Percentiles rank a stretch among this genome's conserved stretches.
Evolutionary conservation across 768 basidiomycete species (phyloP).

Genomic region (Ephemerocybe angulata): DNA sequence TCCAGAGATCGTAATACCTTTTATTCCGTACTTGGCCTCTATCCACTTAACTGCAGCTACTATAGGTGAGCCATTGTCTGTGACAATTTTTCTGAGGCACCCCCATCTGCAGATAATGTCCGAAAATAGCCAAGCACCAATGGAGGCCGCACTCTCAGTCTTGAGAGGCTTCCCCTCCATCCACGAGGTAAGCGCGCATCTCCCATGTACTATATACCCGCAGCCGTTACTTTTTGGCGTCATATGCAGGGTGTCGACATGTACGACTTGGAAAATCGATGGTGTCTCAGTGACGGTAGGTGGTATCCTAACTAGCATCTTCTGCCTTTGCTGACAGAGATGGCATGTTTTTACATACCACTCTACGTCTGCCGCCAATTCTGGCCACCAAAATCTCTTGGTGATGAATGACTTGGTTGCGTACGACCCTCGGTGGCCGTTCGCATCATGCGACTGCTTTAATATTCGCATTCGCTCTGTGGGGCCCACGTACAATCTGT

Average conservation of each 20-base stretch:
- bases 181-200: slow-evolving; percentile 16
- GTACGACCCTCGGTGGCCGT: slow-evolving; percentile 24
- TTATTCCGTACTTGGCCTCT: slow-evolving; percentile 20
- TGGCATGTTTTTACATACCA: slow-evolving; percentile 25
- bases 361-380: slow-evolving; percentile 18
- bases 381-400: slow-evolving; percentile 28
- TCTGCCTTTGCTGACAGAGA: slow-evolving; percentile 20
- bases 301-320: slow-evolving; percentile 13
- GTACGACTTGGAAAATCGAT: slow-evolving; percentile 20
- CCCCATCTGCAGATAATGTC: slow-evolving; percentile 38
- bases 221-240: slow-evolving; percentile 14
- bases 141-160: slow-evolving; percentile 15
- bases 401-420: slow-evolving; percentile 13
- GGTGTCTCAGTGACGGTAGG: slow-evolving; percentile 18
- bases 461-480: slow-evolving; percentile 19
- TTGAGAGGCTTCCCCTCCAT: slow-evolving; percentile 20
- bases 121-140: slow-evolving; percentile 23
- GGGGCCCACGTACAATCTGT: background rate
- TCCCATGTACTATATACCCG: slow-evolving; percentile 22
- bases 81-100: slow-evolving; percentile 33
- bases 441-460: slow-evolving; percentile 16
- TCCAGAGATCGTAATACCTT: slow-evolving; percentile 15
- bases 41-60: slow-evolving; percentile 16
- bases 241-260: slow-evolving; percentile 24
- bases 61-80: slow-evolving; percentile 34